Evolutionary conservation across 257 asterid species (phyloP).

Genomic region (Eustoma russellianum): DNA sequence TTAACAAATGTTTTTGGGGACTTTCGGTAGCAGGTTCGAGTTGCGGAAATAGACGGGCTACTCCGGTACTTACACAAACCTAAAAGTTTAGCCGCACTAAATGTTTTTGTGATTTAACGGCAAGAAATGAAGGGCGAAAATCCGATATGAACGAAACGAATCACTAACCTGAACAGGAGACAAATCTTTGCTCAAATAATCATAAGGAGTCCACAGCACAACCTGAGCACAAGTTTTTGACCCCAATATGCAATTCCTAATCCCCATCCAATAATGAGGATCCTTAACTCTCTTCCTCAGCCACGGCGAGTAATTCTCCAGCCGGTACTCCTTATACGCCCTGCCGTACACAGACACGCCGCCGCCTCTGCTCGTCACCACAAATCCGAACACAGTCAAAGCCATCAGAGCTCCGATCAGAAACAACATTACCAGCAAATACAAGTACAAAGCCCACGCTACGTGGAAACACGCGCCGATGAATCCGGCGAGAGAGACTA

Average conservation of each 20-base stretch:
- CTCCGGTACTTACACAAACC: too few relatives aligned
- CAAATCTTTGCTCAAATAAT: constrained; percentile 61
- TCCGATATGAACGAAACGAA: background rate
- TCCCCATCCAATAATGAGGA: constrained; percentile 52
- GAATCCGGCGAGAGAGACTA: constrained; percentile 77
- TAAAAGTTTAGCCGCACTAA: too few relatives aligned
- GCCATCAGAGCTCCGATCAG: constrained; percentile 66
- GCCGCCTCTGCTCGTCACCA: constrained; percentile 67
- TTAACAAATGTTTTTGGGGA: too few relatives aligned
- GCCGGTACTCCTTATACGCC: constrained; percentile 52
- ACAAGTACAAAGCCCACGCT: constrained; percentile 90
- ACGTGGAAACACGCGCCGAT: constrained; percentile 90
- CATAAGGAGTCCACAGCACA: constrained; percentile 65
- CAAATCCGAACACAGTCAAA: constrained; percentile 70
- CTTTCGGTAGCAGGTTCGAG: too few relatives aligned
- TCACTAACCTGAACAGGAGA: constrained; percentile 74
- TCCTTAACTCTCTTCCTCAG: constrained; percentile 58
- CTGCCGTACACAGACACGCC: constrained; percentile 55
- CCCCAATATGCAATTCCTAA: constrained; percentile 59
- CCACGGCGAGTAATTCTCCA: constrained; percentile 66
- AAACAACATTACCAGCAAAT: constrained; percentile 59
- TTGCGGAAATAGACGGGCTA: too few relatives aligned
- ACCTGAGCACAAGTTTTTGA: constrained; percentile 67
- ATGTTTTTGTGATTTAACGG: too few relatives aligned
- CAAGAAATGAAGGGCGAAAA: background rate